Percentiles rank a stretch among this genome's conserved stretches.
Conservation (phyloP, 2,329 filamentous ascomycete genomes). For the Atkinsonella texensis region DNA sequence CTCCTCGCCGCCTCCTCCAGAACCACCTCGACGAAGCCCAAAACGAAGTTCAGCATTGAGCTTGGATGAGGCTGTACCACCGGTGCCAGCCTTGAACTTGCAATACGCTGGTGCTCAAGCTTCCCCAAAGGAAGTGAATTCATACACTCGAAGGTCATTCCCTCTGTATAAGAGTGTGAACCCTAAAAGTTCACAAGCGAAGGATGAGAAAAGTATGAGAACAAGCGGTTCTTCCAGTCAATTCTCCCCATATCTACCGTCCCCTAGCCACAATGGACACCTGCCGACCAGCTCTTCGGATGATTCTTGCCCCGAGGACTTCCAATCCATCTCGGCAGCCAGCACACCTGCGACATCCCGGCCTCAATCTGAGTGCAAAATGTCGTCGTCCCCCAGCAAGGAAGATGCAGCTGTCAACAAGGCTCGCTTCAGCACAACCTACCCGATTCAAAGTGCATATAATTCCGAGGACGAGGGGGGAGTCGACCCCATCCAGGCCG, state of each 20-base stretch:
- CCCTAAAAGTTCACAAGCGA: neutral
- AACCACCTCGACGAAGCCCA: slow-evolving; percentile 17
- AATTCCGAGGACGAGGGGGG: slow-evolving; percentile 7
- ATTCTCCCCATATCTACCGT: neutral
- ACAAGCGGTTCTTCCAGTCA: neutral
- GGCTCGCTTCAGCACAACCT: neutral
- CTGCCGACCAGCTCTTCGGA: slow-evolving; percentile 21
- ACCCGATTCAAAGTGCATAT: slow-evolving; percentile 1
- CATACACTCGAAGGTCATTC: slow-evolving; percentile 1
- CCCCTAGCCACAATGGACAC: slow-evolving; percentile 1
- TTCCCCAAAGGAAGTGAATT: neutral
- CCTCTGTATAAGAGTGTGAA: neutral
- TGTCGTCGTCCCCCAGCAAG: slow-evolving; percentile 11
- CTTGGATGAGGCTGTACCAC: slow-evolving; percentile 4
- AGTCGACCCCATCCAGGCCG: slow-evolving; percentile 8
- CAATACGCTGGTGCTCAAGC: neutral
- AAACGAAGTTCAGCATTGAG: slow-evolving; percentile 13
- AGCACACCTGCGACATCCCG: slow-evolving; percentile 29
- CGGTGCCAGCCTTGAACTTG: neutral
- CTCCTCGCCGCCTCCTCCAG: slow-evolving; percentile 12
- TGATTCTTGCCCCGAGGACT: slow-evolving; percentile 26
- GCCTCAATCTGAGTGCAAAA: slow-evolving; percentile 26
- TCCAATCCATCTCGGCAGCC: slow-evolving; percentile 21
- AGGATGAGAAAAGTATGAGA: neutral
- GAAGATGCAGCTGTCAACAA: slow-evolving; percentile 1